Percentiles rank a stretch among this genome's conserved stretches.
Conservation (phyloP, 306 rosid genomes). For the Acacia confusa region DNA sequence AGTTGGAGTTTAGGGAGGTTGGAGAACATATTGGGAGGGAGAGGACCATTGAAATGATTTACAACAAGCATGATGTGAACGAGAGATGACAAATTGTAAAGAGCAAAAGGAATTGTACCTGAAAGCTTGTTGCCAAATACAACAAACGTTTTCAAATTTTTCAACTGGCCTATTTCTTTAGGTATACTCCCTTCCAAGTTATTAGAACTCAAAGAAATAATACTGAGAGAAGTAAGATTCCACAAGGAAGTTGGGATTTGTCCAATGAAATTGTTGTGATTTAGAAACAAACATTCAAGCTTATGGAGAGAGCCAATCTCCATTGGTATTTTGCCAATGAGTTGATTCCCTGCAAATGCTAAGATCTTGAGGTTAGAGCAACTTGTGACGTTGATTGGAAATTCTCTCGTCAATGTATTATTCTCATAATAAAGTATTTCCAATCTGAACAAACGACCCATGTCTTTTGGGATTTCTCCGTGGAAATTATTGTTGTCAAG, state of each 20-base stretch:
- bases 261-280: background rate
- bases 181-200: background rate
- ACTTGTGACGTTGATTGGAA: background rate
- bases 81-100: background rate
- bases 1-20: background rate
- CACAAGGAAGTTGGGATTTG: background rate
- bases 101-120: background rate
- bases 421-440: background rate
- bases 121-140: background rate
- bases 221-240: background rate
- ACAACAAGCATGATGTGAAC: fast-evolving
- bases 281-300: background rate
- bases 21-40: background rate
- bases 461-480: background rate
- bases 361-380: background rate
- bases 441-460: background rate
- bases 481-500: background rate
- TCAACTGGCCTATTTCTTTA: background rate
- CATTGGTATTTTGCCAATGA: background rate
- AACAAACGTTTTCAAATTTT: background rate
- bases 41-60: background rate
- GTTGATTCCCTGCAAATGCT: background rate
- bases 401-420: background rate
- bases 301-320: background rate
- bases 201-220: background rate